Evolutionary conservation across 116 monocot genomes (phyloP), one percentile per base, ranked within the genome.

Genomic region (Dioscorea cayenensis): DNA sequence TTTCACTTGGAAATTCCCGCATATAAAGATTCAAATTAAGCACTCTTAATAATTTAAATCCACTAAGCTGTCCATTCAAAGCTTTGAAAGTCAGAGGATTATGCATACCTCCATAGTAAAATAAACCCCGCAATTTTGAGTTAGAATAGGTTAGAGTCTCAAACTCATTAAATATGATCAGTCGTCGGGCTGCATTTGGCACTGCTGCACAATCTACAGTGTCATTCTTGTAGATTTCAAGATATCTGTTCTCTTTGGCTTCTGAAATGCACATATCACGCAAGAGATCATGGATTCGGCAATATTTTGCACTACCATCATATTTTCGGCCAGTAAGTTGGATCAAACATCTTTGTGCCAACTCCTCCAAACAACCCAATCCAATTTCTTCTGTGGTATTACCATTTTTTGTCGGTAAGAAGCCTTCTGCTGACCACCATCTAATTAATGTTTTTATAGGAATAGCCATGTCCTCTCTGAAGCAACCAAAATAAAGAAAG

Each of bases 361-460:
- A 36, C 72, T 81, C 72, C 4, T 58, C 68, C 16, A 81, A 51
- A 43, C 64, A 77, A 25, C 13, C 69, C 35, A 37, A 29, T 28
- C 64, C 81, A 51, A 36, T 50, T 18, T 77, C 77, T 51, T 77
- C 77, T 18, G 20, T 5, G 7, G 65, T 62, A 36, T 48, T 25
- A 5, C 36, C 27, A 49, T 37, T 22, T 6, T 18, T 49, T 51
- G 32, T 8, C 3, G 32, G 36, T 20, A 81, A 21, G 36, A 81
- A 81, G 9, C 77, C 81, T 51, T 81, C 73, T 4, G 77, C 72
- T 16, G 76, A 64, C 81, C 81, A 81, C 25, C 72, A 32, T 37
- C 22, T 10, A 18, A 68, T 22, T 36, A 81, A 50, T 10, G 48
- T n/a, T 6, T 51, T 37, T 49, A 51, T 49, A 36, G 25, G 17